These are phyloP conservation scores for Tympanopsis confertula DNA, from an alignment of 2,329 filamentous ascomycete genomes.

Conservation along the genomic window DNA sequence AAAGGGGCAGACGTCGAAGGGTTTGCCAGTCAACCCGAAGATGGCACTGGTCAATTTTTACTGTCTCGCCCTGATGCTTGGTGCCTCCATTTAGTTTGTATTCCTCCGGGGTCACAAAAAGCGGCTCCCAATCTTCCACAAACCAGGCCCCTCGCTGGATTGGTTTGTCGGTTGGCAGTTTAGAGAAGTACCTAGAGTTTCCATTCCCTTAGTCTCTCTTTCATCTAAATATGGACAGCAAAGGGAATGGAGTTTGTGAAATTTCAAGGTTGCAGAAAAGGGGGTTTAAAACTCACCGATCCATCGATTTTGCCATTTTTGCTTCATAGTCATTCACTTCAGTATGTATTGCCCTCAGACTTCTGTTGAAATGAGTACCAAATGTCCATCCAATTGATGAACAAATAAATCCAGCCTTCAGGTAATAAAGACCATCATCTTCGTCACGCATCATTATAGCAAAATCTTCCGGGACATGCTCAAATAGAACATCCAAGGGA, in stretches of 20 bases:
- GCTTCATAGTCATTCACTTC: slow-evolving; percentile 73
- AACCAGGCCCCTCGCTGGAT: slow-evolving; percentile 82
- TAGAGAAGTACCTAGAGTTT: slow-evolving; percentile 61
- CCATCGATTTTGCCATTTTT: slow-evolving; percentile 82
- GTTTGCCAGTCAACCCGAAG: slow-evolving; percentile 85
- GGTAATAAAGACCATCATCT: slow-evolving; percentile 58
- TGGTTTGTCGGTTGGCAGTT: slow-evolving; percentile 60
- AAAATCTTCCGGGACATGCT: slow-evolving; percentile 79
- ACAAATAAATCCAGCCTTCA: slow-evolving; percentile 68
- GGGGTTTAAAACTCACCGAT: slow-evolving; percentile 47
- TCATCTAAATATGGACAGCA: no score
- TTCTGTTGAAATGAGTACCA: slow-evolving; percentile 59
- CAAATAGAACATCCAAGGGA: slow-evolving; percentile 59
- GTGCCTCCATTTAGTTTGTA: slow-evolving; percentile 50
- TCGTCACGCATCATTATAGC: slow-evolving; percentile 66
- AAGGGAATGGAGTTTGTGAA: no score
- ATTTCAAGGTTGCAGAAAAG: background rate
- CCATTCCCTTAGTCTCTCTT: background rate
- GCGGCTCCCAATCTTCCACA: slow-evolving; percentile 61
- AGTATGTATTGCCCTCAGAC: slow-evolving; percentile 59
- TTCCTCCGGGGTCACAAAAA: slow-evolving; percentile 67
- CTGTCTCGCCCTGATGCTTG: slow-evolving; percentile 42
- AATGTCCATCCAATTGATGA: slow-evolving; percentile 74
- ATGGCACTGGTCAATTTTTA: slow-evolving; percentile 47
- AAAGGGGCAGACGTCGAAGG: slow-evolving; percentile 65